Base-by-base conservation (phyloP, 2,329 filamentous ascomycete genomes). In the Coniochaeta prunicola region DNA sequence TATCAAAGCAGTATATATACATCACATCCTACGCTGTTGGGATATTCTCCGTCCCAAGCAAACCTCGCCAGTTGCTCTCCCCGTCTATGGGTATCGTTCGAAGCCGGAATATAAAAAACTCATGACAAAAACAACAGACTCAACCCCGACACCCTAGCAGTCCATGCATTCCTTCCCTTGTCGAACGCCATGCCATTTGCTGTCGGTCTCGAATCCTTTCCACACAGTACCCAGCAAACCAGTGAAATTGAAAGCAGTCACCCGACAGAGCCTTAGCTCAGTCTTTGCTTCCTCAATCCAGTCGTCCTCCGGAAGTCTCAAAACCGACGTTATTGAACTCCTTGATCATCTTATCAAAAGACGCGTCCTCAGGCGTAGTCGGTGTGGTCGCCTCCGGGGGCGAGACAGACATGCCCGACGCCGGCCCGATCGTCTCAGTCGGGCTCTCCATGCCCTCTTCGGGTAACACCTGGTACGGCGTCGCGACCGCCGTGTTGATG, bases 361-460 rank as follows among this genome's bases (percentile, higher is more conserved):
- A 34, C 3, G 33, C 31, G 17, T 62, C 53, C 12, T 53, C 53
- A 24, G 48, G 50, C 19, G 59, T 61, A 19, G 36, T 60, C 56
- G 58, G 60, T 13, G 7, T 64, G 56, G 7, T 38, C 57, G 36
- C 58, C 59, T 63, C 64, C 21, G 59, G 63, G 31, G 65, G 68
- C 4, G 53, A 55, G 28, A 34, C 53, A 12, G 53, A 33, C 59
- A 63, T 69, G 54, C 60, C 66, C 30, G 64, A 68, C 33, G 60
- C 45, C 62, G 64, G 60, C 30, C 65, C 64, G 30, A 66, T 57
- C 33, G 62, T 64, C 34, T 67, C 66, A 2, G 64, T 61, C 15
- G 66, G 63, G 38, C 63, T 66, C 40, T 63, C 65, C 33, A 61
- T 40, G 28, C 64, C 62, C 21, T 63, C 60, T 38, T 26, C 19